These are phyloP conservation scores for Cymbopogon flexuosus DNA, from an alignment of 202 grass and related monocot species.

Conservation along the genomic window DNA sequence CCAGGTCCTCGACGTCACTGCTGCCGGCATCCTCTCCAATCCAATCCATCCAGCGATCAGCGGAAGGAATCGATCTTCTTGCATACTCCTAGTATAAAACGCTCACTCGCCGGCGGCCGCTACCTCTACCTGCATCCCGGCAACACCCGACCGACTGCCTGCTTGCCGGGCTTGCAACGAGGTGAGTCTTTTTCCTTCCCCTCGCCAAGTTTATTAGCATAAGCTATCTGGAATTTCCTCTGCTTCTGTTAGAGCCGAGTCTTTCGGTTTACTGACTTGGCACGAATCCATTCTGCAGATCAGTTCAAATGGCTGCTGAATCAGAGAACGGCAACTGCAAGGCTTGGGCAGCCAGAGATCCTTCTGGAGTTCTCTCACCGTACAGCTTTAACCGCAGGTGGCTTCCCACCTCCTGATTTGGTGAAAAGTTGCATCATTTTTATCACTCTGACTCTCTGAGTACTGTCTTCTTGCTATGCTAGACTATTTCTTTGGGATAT, in stretches of 20 bases:
- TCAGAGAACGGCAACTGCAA: slow-evolving; percentile 47
- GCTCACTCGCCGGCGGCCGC: too few species aligned
- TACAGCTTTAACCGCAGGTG: slow-evolving; percentile 75
- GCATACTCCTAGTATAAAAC: too few species aligned
- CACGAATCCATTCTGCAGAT: slow-evolving; percentile 3
- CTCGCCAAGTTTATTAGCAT: too few species aligned
- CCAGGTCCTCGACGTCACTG: too few species aligned
- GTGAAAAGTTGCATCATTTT: background rate
- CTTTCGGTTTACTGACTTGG: background rate
- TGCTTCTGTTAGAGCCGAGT: too few species aligned
- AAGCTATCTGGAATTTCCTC: too few species aligned
- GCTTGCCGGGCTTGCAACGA: background rate
- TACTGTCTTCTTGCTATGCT: too few species aligned
- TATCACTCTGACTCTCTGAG: background rate
- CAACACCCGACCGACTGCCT: background rate
- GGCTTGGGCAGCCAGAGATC: slow-evolving; percentile 72
- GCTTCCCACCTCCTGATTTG: background rate
- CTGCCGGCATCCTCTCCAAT: background rate
- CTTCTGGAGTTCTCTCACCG: slow-evolving; percentile 74
- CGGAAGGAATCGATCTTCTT: too few species aligned
- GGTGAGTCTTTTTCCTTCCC: too few species aligned
- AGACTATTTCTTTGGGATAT: background rate
- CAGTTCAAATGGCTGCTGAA: slow-evolving; percentile 44
- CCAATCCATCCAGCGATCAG: background rate
- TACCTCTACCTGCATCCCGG: too few species aligned